These are phyloP conservation scores for Liriodendron chinense DNA, from an alignment of 164 flowering plant species.

Conservation along the genomic window DNA sequence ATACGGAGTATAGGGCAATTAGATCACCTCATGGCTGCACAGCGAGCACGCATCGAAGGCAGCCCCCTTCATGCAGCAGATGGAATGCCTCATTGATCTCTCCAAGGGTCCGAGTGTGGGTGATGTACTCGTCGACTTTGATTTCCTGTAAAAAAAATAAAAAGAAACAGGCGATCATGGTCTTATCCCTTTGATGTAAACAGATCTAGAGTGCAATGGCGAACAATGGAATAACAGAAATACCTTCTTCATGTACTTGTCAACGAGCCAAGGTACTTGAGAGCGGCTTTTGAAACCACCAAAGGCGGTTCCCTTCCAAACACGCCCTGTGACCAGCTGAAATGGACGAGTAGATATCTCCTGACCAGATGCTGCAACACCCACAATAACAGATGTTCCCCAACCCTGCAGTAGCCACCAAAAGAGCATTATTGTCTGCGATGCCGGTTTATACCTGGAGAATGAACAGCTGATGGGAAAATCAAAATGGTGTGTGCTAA, in stretches of 20 bases:
- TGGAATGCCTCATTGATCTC: constrained; percentile 91
- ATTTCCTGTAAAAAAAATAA: constrained; percentile 60
- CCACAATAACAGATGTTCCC: constrained; percentile 97
- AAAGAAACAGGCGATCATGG: neutral
- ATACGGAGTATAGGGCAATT: neutral
- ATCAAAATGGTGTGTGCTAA: neutral
- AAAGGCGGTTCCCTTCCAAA: constrained; percentile 99
- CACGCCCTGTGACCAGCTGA: constrained; percentile 97
- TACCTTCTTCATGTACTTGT: constrained; percentile 97
- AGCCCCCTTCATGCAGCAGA: constrained; percentile 83
- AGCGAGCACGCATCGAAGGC: constrained; percentile 88
- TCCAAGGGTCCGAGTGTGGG: constrained; percentile 67
- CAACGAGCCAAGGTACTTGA: constrained; percentile 98
- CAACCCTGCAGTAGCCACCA: constrained; percentile 60
- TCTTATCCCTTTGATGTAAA: neutral
- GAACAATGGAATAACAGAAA: neutral
- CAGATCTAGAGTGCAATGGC: neutral
- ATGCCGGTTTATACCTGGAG: neutral
- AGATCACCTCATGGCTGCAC: constrained; percentile 25
- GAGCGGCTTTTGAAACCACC: constrained; percentile 99
- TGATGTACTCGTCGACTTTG: constrained; percentile 94
- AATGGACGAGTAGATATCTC: constrained; percentile 98
- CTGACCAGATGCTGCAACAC: constrained; percentile 96
- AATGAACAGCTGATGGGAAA: constrained; percentile 1
- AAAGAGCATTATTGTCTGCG: neutral